These are phyloP conservation scores for Rhodotorula sp. DNA, from an alignment of 1,284 basidiomycete species.

Conservation along the genomic window DNA sequence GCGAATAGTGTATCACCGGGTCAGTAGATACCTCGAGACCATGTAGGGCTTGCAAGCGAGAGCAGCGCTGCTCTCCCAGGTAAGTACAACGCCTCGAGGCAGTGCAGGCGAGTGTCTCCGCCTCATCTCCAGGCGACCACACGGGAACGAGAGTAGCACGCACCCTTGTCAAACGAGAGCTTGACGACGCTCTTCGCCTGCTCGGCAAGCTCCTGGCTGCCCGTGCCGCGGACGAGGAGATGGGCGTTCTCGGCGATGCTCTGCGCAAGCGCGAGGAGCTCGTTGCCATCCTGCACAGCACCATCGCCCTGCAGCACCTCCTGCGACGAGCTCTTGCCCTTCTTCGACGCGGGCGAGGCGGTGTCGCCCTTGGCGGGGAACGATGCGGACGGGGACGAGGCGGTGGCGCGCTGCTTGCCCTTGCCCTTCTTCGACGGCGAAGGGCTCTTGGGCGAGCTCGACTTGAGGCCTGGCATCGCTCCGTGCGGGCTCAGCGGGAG, in stretches of 20 bases:
- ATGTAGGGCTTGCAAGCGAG: no score
- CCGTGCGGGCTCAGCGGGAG: background rate
- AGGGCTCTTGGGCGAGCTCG: background rate
- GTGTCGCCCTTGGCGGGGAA: background rate
- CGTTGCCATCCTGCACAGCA: constrained; percentile 7
- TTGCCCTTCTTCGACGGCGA: constrained; percentile 24
- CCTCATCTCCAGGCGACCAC: background rate
- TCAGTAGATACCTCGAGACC: background rate
- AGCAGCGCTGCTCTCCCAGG: no score
- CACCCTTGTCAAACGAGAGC: constrained; percentile 36
- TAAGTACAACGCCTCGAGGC: background rate
- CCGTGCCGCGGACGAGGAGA: constrained; percentile 28
- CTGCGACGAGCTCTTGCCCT: background rate
- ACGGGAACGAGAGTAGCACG: background rate
- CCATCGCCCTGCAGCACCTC: background rate
- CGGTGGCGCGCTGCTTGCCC: constrained; percentile 17
- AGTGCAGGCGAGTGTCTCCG: background rate
- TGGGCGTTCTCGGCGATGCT: constrained; percentile 34
- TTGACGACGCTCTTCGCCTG: constrained; percentile 25
- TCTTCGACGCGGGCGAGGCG: background rate
- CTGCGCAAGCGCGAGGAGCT: constrained; percentile 31
- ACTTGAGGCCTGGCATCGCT: constrained; percentile 7
- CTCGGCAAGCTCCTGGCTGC: constrained; percentile 16
- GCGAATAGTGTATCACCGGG: background rate
- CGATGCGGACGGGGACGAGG: constrained; percentile 3